These are phyloP conservation scores for Curvularia sp. DNA, from an alignment of 2,329 filamentous ascomycete genomes.

Conservation along the genomic window DNA sequence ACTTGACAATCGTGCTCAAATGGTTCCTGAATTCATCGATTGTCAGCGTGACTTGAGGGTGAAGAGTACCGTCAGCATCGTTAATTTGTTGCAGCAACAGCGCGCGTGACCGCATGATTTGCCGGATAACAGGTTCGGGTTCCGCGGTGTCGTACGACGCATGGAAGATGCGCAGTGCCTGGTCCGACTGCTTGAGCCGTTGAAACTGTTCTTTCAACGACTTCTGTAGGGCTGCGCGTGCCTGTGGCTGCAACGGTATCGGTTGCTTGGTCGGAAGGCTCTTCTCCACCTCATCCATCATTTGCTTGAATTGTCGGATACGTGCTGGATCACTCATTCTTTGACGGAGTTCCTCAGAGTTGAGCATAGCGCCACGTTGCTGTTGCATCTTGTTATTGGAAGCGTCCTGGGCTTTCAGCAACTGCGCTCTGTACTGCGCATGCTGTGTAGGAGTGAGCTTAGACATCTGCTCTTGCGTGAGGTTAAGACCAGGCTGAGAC, in stretches of 20 bases:
- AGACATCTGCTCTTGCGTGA: constrained; percentile 45
- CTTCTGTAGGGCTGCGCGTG: constrained; percentile 37
- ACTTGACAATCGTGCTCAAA: constrained; percentile 35
- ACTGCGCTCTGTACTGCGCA: constrained; percentile 40
- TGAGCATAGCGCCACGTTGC: constrained; percentile 31
- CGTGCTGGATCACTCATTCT: constrained; percentile 39
- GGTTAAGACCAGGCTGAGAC: constrained; percentile 41
- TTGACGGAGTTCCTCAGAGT: constrained; percentile 33
- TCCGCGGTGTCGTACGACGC: constrained; percentile 35
- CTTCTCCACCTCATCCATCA: constrained; percentile 41
- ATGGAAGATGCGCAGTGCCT: constrained; percentile 42
- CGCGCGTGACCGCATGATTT: constrained; percentile 35
- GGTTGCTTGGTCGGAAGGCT: constrained; percentile 31
- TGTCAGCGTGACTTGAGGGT: constrained; percentile 37
- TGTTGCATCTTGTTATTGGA: constrained; percentile 41
- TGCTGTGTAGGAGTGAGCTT: constrained; percentile 45
- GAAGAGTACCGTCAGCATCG: constrained; percentile 36
- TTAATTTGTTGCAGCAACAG: constrained; percentile 42
- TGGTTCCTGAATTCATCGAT: constrained; percentile 39
- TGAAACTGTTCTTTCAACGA: constrained; percentile 36
- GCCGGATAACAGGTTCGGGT: constrained; percentile 36
- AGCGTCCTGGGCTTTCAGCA: constrained; percentile 45
- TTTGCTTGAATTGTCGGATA: constrained; percentile 34
- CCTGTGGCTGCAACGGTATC: constrained; percentile 31
- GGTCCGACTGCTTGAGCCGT: constrained; percentile 40